Conservation (phyloP, 148 eudicot species). For the Fagopyrum homotropicum region DNA sequence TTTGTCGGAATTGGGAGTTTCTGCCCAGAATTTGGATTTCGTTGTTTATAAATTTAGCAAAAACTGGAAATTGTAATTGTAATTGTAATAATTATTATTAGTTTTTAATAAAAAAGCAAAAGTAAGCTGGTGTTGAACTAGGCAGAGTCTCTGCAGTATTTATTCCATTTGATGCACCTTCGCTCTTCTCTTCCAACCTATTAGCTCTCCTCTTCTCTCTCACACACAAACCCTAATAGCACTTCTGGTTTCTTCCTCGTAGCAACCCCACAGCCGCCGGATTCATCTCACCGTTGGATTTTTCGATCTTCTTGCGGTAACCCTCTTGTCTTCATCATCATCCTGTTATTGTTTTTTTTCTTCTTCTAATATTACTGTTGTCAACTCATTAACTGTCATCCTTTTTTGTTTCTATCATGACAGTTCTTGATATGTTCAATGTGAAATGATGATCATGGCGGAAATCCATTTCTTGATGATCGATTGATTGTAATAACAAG, state of each 20-base stretch:
- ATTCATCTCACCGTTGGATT: constrained; percentile 11
- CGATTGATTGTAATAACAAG: not conserved
- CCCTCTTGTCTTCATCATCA: not conserved
- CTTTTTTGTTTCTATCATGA: not conserved
- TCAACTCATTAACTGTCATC: not conserved
- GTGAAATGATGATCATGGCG: not conserved
- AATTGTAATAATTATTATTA: not conserved
- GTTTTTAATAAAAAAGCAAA: not conserved
- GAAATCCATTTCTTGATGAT: not conserved
- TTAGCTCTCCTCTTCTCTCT: not conserved
- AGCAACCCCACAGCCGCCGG: constrained; percentile 6
- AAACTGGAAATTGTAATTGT: not conserved
- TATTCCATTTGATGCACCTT: constrained; percentile 7
- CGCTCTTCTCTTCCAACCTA: constrained; percentile 2
- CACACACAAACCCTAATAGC: constrained; percentile 12
- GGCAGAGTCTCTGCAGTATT: constrained; percentile 13
- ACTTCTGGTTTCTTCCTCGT: not conserved
- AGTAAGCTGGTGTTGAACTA: constrained; percentile 5
- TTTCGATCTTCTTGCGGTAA: constrained; percentile 6
- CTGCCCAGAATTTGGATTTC: not conserved
- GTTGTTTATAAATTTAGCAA: not conserved
- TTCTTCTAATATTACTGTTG: not conserved
- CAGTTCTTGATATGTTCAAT: not conserved
- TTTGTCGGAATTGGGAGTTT: not conserved
- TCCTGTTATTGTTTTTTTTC: not conserved